phyloP scores from a whole-genome alignment of 495 filamentous ascomycete species.

The Xylaria acuta region DNA sequence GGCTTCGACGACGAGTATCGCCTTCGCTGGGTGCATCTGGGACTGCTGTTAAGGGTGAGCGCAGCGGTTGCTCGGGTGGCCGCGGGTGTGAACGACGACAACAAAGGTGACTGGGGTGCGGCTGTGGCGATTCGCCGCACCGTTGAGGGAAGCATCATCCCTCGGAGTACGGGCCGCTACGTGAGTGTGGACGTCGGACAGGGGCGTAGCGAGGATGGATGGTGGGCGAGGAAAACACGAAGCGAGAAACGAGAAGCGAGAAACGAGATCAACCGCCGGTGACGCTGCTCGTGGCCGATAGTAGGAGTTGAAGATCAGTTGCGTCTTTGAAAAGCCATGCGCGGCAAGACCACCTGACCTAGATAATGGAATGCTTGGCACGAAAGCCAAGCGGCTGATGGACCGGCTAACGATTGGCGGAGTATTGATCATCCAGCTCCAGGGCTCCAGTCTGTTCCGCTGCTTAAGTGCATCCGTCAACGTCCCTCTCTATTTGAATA shows the following conservation, averaged over 20 bases:
- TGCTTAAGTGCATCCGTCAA: background rate
- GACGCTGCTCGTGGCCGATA: constrained; percentile 23
- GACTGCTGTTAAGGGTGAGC: constrained; percentile 46
- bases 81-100: constrained; percentile 45
- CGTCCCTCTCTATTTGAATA: background rate
- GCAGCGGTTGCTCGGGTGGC: constrained; percentile 44
- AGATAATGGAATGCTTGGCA: constrained; percentile 11
- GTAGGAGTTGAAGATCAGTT: constrained; percentile 12
- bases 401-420: constrained; percentile 8
- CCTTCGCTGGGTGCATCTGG: constrained; percentile 49
- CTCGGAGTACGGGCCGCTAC: constrained; percentile 13
- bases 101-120: constrained; percentile 49
- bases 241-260: constrained; percentile 6
- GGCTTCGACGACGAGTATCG: constrained; percentile 65
- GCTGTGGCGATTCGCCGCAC: constrained; percentile 55
- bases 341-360: constrained; percentile 16
- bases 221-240: background rate
- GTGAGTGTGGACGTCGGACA: background rate
- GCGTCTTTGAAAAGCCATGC: constrained; percentile 22
- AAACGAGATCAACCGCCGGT: background rate
- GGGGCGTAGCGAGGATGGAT: constrained; percentile 8
- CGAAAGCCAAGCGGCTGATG: background rate
- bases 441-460: background rate
- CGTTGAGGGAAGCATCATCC: constrained; percentile 59
- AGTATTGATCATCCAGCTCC: constrained; percentile 18